Base-by-base conservation (phyloP, 2,329 filamentous ascomycete genomes). In the Aspergillus calidoustus region DNA sequence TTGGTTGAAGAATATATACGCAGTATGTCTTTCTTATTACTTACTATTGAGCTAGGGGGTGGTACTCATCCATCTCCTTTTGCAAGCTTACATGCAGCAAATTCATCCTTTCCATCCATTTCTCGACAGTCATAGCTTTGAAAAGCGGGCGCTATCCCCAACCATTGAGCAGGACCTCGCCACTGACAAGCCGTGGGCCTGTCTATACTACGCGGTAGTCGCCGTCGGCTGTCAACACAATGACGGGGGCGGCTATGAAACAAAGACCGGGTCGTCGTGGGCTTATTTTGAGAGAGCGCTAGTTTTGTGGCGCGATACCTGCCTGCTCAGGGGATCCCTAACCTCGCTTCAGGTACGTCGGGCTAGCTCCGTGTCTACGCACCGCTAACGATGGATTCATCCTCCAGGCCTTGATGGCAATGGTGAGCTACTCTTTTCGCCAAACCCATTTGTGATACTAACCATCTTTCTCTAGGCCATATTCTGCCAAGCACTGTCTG, bases 101-200 rank as follows among this genome's bases (percentile, higher is more conserved):
- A 66, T 78, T 0, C 78, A 81, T 62, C 74, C 74, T 0, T 28
- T 78, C 1, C 77, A 78, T 59, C 78, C 79, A 1, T 81, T 81
- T 53, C 71, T 81, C 1, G 74, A 78, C 52, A 70, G 68, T 28
- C 51, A 63, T 8, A 47, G 60, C 3, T 81, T 81, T 58, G 74
- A 80, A 60, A 53, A 67, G 0, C 69, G 70, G 25, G 72, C 69
- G 28, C 15, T 85, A 83, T 31, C 86, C 76, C 8, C 73, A 25
- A 6, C 82, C 64, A 1, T 83, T 85, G 46, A 86, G 72, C 9
- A 80, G 57, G 0, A 82, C 82, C 64, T 87, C 82, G 44, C 86
- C 74, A 1, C 85, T 67, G 67, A 86, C 82, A 28, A 84, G 68
- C 79, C 81, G 82, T 70, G 75, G 72, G 73, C 71, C 0, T 74